Evolutionary conservation across 2,329 filamentous ascomycete genomes (phyloP).

Genomic region (Aspergillus neoniger): DNA sequence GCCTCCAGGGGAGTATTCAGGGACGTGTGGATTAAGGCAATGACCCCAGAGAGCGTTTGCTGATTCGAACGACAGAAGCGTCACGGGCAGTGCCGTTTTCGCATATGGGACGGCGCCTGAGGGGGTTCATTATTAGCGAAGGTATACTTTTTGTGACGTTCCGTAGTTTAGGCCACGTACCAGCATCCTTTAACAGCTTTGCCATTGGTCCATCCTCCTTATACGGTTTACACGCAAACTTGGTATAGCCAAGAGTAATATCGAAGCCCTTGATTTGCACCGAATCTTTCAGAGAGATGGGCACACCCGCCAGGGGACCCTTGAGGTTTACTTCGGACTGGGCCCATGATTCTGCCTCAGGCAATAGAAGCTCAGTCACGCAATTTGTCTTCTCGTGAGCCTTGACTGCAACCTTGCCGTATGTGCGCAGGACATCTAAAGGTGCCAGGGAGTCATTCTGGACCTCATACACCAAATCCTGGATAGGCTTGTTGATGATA

Average conservation of each 20-base stretch:
- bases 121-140: not conserved
- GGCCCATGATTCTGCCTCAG: conserved; percentile 73
- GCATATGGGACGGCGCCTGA: conserved; percentile 83
- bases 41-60: conserved; percentile 79
- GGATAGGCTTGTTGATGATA: conserved; percentile 72
- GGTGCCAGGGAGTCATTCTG: conserved; percentile 68
- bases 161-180: conserved; percentile 28
- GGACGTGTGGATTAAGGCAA: conserved; percentile 78
- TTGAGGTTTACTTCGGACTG: conserved; percentile 66
- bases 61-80: conserved; percentile 82
- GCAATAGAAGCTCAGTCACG: conserved; percentile 81
- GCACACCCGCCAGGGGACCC: conserved; percentile 83
- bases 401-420: conserved; percentile 80
- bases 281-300: conserved; percentile 77
- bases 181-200: conserved; percentile 78
- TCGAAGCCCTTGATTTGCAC: conserved; percentile 83
- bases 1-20: conserved; percentile 82
- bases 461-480: conserved; percentile 74
- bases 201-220: conserved; percentile 71
- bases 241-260: conserved; percentile 76
- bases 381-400: conserved; percentile 88
- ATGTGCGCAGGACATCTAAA: conserved; percentile 75
- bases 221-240: conserved; percentile 67
- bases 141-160: not conserved
- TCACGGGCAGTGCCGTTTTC: conserved; percentile 88